Evolutionary conservation across 306 rosid species (phyloP).

Genomic region (Citrullus mucosospermus): DNA sequence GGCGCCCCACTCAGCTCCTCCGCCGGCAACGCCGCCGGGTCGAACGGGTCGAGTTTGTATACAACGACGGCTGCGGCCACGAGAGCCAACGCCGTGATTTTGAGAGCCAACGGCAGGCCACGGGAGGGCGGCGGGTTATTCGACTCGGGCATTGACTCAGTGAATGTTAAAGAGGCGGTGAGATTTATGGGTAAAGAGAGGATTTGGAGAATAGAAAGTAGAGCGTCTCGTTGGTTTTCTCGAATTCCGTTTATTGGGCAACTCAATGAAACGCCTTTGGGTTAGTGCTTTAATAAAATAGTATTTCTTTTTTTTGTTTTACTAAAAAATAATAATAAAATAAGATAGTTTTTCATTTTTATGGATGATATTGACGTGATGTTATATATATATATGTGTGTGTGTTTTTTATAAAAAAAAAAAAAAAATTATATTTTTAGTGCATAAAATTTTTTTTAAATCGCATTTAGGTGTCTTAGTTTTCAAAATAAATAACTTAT

Average conservation of each 20-base stretch:
- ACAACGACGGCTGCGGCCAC: conserved; percentile 9
- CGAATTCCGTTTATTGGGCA: not conserved
- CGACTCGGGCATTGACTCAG: conserved; percentile 10
- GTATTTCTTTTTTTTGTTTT: not conserved
- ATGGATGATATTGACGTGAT: no score
- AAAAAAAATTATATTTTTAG: no score
- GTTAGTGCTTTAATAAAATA: not conserved
- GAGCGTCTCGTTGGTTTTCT: not conserved
- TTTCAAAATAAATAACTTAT: no score
- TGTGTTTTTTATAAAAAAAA: no score
- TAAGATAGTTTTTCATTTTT: no score
- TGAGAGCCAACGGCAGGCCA: not conserved
- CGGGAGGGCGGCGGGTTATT: not conserved
- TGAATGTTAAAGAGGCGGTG: not conserved
- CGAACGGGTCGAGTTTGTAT: conserved; percentile 29
- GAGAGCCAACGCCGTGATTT: conserved; percentile 10
- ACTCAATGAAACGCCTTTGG: no score
- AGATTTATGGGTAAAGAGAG: not conserved
- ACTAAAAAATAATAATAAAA: no score
- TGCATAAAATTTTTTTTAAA: no score
- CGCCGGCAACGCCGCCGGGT: conserved; percentile 30
- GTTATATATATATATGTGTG: no score
- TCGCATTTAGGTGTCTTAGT: no score
- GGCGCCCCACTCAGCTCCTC: conserved; percentile 10
- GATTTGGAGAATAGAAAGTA: not conserved